These are phyloP conservation scores for Ogataea neopini DNA, from an alignment of 805 yeast species.

Conservation along the genomic window DNA sequence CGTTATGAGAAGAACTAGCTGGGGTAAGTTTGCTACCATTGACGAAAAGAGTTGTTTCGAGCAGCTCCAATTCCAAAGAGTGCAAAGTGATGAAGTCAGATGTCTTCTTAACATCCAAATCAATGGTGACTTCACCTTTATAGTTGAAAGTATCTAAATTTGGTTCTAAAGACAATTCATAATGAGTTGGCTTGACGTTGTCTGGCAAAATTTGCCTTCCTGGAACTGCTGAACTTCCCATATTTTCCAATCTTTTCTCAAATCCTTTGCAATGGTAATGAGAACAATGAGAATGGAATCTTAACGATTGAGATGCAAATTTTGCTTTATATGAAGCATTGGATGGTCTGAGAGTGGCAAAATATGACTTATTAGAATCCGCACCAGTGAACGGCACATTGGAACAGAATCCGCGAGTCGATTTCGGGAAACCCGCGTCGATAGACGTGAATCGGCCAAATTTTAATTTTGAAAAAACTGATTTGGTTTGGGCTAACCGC, in stretches of 20 bases:
- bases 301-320: not conserved
- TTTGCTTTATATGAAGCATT: not conserved
- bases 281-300: constrained; percentile 7
- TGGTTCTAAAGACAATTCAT: constrained; percentile 55
- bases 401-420: constrained; percentile 3
- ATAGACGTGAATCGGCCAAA: not conserved
- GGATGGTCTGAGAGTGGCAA: not conserved
- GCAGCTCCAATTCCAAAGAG: constrained; percentile 33
- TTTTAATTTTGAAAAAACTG: not conserved
- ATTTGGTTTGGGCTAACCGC: not conserved
- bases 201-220: constrained; percentile 37
- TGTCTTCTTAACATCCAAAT: constrained; percentile 45
- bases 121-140: constrained; percentile 54
- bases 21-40: constrained; percentile 26
- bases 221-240: constrained; percentile 17
- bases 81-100: constrained; percentile 52
- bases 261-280: constrained; percentile 20
- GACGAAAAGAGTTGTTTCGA: constrained; percentile 21
- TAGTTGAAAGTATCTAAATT: constrained; percentile 44
- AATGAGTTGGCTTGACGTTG: constrained; percentile 74
- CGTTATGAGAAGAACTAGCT: constrained; percentile 34
- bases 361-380: constrained; percentile 1
- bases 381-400: constrained; percentile 2
- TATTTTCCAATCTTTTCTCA: constrained; percentile 12
- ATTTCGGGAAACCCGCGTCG: constrained; percentile 6